phyloP scores from a whole-genome alignment of 768 basidiomycete species.

The Lanmaoa pseudosensibilis region DNA sequence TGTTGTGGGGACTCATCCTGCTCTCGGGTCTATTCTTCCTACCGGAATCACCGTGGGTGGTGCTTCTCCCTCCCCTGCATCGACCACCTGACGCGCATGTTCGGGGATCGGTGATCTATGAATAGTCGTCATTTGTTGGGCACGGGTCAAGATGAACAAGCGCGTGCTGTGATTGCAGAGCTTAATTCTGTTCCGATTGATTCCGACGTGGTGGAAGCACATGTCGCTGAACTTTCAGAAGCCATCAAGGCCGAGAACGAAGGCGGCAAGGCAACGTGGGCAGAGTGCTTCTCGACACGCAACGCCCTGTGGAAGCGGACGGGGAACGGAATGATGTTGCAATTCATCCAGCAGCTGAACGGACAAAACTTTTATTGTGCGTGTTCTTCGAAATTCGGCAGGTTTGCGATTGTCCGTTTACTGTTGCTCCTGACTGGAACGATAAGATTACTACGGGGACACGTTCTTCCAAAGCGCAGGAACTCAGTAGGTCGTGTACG shows the following conservation, averaged over 20 bases:
- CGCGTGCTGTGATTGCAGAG: constrained; percentile 15
- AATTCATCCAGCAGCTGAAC: constrained; percentile 17
- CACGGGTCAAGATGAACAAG: background rate
- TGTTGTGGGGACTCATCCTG: constrained; percentile 11
- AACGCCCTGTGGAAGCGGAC: constrained; percentile 21
- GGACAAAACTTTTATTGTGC: constrained; percentile 20
- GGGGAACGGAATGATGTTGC: constrained; percentile 17
- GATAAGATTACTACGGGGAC: constrained; percentile 17
- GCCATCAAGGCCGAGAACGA: constrained; percentile 18
- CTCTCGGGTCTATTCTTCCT: constrained; percentile 16
- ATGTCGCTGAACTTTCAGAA: constrained; percentile 15
- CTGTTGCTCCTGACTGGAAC: background rate
- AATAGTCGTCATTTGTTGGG: constrained; percentile 13
- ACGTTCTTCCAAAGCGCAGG: constrained; percentile 52
- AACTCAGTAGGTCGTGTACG: constrained; percentile 44
- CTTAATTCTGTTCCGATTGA: constrained; percentile 15
- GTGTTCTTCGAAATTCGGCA: background rate
- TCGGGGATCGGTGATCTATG: background rate
- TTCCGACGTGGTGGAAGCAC: constrained; percentile 12
- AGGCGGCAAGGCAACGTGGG: constrained; percentile 16
- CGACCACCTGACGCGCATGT: background rate
- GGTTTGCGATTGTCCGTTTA: background rate
- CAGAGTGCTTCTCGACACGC: constrained; percentile 17
- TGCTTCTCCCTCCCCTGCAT: background rate
- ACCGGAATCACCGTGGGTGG: constrained; percentile 16